phyloP scores from a whole-genome alignment of 257 asterid species.

The Solanum clarkiae region DNA sequence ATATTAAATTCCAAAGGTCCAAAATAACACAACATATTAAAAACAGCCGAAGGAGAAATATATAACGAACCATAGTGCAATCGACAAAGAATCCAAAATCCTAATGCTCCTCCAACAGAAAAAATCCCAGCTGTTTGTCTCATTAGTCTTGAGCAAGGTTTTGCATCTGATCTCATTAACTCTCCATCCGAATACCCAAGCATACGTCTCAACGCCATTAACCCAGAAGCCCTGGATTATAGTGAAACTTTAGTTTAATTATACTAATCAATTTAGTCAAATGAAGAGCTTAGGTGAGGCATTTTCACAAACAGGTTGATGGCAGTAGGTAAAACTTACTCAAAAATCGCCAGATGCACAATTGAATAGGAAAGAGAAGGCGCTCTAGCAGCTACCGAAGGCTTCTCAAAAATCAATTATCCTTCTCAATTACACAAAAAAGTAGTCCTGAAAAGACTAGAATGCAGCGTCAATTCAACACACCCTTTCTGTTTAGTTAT shows the following conservation, averaged over 20 bases:
- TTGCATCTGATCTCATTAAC: slow-evolving; percentile 78
- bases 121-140: slow-evolving; percentile 82
- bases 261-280: neutral
- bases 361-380: neutral
- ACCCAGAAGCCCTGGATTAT: neutral
- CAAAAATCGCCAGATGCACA: neutral
- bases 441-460: neutral
- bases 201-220: slow-evolving; percentile 68
- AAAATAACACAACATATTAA: neutral
- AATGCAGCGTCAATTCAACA: neutral
- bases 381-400: neutral
- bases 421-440: neutral
- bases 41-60: neutral
- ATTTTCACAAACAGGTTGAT: neutral
- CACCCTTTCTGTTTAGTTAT: too few relatives aligned
- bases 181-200: slow-evolving; percentile 84
- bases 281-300: neutral
- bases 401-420: neutral
- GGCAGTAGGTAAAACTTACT: neutral
- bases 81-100: slow-evolving; percentile 88
- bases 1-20: neutral
- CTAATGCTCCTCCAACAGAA: slow-evolving; percentile 70
- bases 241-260: too few relatives aligned
- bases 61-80: slow-evolving; percentile 58
- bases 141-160: slow-evolving; percentile 76